Evolutionary conservation across 345 rosid genomes (phyloP).

Genomic region (Camelina neglecta): DNA sequence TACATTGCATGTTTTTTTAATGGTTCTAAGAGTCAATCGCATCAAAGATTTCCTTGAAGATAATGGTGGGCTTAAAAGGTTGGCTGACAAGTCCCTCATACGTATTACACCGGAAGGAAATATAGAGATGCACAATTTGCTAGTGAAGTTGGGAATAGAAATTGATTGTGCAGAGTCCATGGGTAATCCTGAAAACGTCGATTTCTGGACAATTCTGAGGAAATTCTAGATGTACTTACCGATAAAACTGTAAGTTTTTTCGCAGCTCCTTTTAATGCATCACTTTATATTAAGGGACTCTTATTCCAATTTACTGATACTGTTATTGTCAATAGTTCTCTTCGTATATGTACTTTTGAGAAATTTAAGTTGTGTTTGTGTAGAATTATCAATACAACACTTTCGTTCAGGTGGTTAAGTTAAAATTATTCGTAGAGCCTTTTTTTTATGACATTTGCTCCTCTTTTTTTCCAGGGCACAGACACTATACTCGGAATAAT

Average conservation of each 20-base stretch:
- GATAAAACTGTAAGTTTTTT: not conserved
- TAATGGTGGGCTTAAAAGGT: not conserved
- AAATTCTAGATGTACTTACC: not conserved
- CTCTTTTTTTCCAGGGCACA: not conserved
- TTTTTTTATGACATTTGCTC: too few relatives aligned
- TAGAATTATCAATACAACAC: too few relatives aligned
- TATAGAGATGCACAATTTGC: constrained; percentile 40
- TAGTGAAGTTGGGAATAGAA: constrained; percentile 36
- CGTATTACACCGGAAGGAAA: not conserved
- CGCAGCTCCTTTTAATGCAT: too few relatives aligned
- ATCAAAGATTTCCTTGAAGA: not conserved
- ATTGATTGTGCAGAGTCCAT: constrained; percentile 9
- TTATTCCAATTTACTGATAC: too few relatives aligned
- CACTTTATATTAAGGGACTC: too few relatives aligned
- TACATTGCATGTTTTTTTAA: constrained; percentile 42
- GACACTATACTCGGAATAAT: not conserved
- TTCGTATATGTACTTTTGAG: too few relatives aligned
- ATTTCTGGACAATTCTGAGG: not conserved
- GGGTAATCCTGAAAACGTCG: constrained; percentile 6
- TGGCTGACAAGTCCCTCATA: constrained; percentile 36
- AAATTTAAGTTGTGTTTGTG: too few relatives aligned
- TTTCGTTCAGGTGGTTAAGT: too few relatives aligned
- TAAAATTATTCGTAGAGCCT: too few relatives aligned
- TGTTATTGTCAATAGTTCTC: too few relatives aligned
- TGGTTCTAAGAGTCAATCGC: not conserved